Evolutionary conservation across 306 rosid genomes (phyloP).

Genomic region (Oemleria cerasiformis): DNA sequence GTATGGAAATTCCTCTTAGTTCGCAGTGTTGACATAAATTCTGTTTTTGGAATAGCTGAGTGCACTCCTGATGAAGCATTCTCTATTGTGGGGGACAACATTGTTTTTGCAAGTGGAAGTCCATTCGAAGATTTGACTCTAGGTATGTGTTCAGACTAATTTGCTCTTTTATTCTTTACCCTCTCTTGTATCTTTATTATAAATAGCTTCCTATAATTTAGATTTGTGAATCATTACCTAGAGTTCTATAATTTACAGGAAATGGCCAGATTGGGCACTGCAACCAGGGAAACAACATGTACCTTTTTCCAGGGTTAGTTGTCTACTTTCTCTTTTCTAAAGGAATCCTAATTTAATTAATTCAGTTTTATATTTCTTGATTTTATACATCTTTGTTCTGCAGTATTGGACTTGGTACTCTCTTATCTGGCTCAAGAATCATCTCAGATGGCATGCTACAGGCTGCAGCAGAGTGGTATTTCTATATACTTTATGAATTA

Average conservation of each 20-base stretch:
- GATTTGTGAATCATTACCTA: background rate
- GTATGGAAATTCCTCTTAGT: constrained; percentile 13
- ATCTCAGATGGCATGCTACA: constrained; percentile 96
- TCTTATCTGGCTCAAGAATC: constrained; percentile 78
- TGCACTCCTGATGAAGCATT: constrained; percentile 95
- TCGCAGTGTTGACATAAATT: constrained; percentile 12
- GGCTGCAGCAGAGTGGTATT: constrained; percentile 97
- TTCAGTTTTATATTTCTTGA: background rate
- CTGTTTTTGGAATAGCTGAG: constrained; percentile 57
- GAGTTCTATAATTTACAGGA: constrained; percentile 41
- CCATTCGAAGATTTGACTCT: constrained; percentile 88
- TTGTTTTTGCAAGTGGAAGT: constrained; percentile 98
- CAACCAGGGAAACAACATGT: constrained; percentile 99
- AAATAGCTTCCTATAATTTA: background rate
- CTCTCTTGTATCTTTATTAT: background rate
- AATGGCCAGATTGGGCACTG: constrained; percentile 86
- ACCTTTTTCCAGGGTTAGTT: constrained; percentile 97
- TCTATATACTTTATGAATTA: constrained; percentile 4
- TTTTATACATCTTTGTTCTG: constrained; percentile 18
- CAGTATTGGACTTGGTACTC: constrained; percentile 98
- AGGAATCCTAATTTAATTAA: constrained; percentile 5
- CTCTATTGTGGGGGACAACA: constrained; percentile 81
- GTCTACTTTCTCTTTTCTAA: constrained; percentile 6
- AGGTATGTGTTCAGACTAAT: constrained; percentile 47
- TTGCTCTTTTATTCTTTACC: background rate